phyloP scores from a whole-genome alignment of 176 grass and related monocot species.

The Hyparrhenia diplandra region DNA sequence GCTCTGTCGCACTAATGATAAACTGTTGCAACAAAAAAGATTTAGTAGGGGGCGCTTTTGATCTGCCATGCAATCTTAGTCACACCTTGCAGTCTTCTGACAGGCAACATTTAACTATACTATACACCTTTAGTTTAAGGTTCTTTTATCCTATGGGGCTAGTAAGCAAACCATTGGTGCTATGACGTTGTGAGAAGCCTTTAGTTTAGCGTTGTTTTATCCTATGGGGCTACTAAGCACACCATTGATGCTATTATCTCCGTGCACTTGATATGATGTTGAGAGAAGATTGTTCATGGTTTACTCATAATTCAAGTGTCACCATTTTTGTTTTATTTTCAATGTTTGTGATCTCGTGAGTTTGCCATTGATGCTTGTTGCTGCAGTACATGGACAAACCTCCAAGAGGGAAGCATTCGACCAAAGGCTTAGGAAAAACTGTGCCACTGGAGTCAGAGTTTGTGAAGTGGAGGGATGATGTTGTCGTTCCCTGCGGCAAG shows the following conservation, averaged over 20 bases:
- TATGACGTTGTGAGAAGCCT: neutral
- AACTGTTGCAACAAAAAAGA: neutral
- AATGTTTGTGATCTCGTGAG: neutral
- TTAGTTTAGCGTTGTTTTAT: neutral
- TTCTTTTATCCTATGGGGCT: neutral
- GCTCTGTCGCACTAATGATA: neutral
- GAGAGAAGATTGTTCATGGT: neutral
- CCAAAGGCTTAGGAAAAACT: constrained; percentile 88
- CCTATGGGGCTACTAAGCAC: neutral
- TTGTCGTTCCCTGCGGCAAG: constrained; percentile 82
- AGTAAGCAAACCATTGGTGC: neutral
- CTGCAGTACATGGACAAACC: constrained; percentile 77
- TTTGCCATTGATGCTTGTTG: neutral
- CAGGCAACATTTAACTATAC: neutral
- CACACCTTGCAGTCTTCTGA: neutral
- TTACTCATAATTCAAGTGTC: neutral
- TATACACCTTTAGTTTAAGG: neutral
- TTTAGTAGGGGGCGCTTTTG: neutral
- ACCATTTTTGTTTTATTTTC: neutral
- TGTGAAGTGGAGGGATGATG: constrained; percentile 80
- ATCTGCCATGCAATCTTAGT: neutral
- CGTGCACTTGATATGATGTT: neutral
- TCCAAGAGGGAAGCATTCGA: constrained; percentile 85
- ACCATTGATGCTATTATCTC: neutral
- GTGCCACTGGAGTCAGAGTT: constrained; percentile 73